Evolutionary conservation across 2,329 filamentous ascomycete genomes (phyloP).

Genomic region (Trichoderma simmonsii): DNA sequence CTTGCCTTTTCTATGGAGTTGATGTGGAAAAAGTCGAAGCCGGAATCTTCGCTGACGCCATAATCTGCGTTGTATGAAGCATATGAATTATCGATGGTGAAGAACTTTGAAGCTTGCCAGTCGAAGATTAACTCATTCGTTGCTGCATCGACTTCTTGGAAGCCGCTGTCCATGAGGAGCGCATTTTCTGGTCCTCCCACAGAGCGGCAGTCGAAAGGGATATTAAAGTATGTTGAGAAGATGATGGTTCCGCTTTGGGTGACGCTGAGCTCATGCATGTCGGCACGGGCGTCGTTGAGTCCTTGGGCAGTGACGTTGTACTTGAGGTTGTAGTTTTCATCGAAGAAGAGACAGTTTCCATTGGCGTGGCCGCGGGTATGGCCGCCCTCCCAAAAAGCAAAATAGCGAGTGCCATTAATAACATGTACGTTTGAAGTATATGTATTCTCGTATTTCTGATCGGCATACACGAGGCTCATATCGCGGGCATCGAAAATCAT

Average conservation of each 20-base stretch:
- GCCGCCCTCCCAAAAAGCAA: conserved; percentile 4
- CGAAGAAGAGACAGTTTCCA: conserved; percentile 10
- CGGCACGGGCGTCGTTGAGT: conserved; percentile 32
- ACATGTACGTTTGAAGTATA: neutral
- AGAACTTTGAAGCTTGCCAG: neutral
- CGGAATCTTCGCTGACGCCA: neutral
- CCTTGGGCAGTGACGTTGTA: conserved; percentile 35
- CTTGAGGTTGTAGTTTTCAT: neutral
- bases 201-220: neutral
- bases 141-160: neutral
- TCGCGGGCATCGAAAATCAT: conserved; percentile 1
- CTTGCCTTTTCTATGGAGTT: neutral
- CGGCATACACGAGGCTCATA: neutral
- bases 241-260: neutral
- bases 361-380: conserved; percentile 3
- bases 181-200: neutral
- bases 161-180: conserved; percentile 8
- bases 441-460: neutral
- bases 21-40: conserved; percentile 11
- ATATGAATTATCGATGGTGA: neutral
- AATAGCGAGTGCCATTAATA: neutral
- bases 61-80: neutral
- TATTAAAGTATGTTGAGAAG: conserved; percentile 5
- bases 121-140: neutral
- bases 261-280: conserved; percentile 10